These are phyloP conservation scores for Incumbomyces lentus DNA, from an alignment of 2,329 filamentous ascomycete genomes.

Conservation along the genomic window DNA sequence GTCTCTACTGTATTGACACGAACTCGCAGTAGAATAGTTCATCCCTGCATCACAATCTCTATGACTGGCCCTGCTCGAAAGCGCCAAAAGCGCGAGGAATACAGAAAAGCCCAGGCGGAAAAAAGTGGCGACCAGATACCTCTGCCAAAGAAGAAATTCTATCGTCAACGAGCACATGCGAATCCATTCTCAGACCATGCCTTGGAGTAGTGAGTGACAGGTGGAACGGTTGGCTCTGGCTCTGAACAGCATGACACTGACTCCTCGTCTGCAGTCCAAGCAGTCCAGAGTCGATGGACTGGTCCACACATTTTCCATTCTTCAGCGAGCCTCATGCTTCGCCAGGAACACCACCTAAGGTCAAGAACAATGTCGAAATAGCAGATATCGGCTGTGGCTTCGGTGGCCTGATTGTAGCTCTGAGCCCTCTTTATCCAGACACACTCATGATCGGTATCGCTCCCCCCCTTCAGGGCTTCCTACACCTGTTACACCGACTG, in stretches of 20 bases:
- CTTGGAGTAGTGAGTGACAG: conserved; percentile 63
- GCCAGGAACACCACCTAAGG: conserved; percentile 25
- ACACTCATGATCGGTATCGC: conserved; percentile 66
- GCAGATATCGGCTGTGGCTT: conserved; percentile 97
- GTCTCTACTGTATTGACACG: too few relatives aligned
- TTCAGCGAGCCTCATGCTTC: conserved; percentile 42
- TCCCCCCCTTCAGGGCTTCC: background rate
- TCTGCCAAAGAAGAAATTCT: conserved; percentile 89
- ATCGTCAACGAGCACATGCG: conserved; percentile 88
- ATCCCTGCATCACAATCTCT: too few relatives aligned
- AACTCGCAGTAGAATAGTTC: too few relatives aligned
- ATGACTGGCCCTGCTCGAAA: conserved; percentile 40
- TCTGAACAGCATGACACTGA: too few relatives aligned
- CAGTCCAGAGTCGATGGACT: conserved; percentile 78
- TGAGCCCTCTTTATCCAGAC: conserved; percentile 70
- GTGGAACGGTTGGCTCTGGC: too few relatives aligned
- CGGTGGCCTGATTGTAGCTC: conserved; percentile 76
- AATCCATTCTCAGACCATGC: conserved; percentile 96
- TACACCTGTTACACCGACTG: background rate
- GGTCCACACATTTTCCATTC: conserved; percentile 72
- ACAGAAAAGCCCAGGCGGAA: conserved; percentile 42
- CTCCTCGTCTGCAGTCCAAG: conserved; percentile 49
- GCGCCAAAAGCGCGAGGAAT: conserved; percentile 55
- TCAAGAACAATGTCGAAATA: conserved; percentile 64
- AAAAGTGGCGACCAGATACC: conserved; percentile 34